These are phyloP conservation scores for Pisolithus marmoratus DNA, from an alignment of 768 basidiomycete genomes.

Conservation along the genomic window DNA sequence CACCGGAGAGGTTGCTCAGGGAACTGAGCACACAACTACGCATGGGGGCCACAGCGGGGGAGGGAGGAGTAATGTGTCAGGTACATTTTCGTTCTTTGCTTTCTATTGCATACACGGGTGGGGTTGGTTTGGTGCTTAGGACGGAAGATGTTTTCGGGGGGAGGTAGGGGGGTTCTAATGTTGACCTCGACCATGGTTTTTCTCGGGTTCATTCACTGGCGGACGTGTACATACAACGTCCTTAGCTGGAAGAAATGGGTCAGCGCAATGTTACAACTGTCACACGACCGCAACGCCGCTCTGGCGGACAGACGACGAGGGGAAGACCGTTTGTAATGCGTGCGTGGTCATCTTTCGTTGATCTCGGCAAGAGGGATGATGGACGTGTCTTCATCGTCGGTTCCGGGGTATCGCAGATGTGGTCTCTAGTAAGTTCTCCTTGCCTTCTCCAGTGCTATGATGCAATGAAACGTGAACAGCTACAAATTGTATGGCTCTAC, in stretches of 20 bases:
- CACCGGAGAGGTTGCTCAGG: too few species aligned
- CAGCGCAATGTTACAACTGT: slow-evolving; percentile 87
- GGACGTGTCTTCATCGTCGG: too few species aligned
- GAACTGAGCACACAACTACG: too few species aligned
- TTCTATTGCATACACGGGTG: too few species aligned
- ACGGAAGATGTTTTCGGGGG: too few species aligned
- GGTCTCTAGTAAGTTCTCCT: slow-evolving; percentile 57
- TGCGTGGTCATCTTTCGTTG: slow-evolving; percentile 35
- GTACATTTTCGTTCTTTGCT: too few species aligned
- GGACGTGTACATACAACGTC: slow-evolving; percentile 39
- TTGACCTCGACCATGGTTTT: too few species aligned
- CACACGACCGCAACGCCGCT: slow-evolving; percentile 85
- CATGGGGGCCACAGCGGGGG: slow-evolving; percentile 20
- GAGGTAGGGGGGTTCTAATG: too few species aligned
- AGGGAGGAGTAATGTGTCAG: slow-evolving; percentile 40
- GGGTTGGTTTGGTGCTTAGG: too few species aligned
- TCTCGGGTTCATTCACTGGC: slow-evolving; percentile 24
- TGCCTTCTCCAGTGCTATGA: background rate
- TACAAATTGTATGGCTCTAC: slow-evolving; percentile 84
- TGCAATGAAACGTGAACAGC: slow-evolving; percentile 24
- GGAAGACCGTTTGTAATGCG: slow-evolving; percentile 90
- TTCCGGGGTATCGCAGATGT: slow-evolving; percentile 41
- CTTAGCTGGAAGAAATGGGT: slow-evolving; percentile 18
- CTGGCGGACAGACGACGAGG: slow-evolving; percentile 89
- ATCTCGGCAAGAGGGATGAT: background rate